Conservation (phyloP, 495 filamentous ascomycete genomes). For the Penicillium argentinense region DNA sequence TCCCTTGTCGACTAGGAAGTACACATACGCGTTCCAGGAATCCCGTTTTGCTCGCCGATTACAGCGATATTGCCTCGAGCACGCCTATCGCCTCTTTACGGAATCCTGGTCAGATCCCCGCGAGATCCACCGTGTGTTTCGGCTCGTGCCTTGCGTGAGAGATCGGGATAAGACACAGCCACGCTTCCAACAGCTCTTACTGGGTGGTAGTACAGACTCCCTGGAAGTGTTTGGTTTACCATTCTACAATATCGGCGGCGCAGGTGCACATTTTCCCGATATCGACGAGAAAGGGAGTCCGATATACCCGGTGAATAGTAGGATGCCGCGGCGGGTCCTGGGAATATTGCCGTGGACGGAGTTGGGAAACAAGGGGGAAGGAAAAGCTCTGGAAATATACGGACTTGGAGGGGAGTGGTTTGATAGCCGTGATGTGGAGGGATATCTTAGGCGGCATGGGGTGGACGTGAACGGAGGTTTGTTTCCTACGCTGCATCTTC, state of each 20-base stretch:
- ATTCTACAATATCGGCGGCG: neutral
- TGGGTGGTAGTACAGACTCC: neutral
- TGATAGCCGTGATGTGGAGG: constrained; percentile 1
- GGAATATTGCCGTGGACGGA: neutral
- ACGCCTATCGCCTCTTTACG: neutral
- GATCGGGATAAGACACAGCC: neutral
- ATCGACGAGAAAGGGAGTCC: neutral
- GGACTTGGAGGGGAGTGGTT: constrained; percentile 2
- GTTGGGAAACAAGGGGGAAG: neutral
- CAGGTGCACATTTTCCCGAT: neutral
- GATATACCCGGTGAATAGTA: neutral
- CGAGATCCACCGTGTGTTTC: neutral
- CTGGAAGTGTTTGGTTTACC: neutral
- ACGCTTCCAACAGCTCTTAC: neutral
- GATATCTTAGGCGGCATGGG: neutral
- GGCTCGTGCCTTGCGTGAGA: neutral
- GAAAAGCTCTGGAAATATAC: neutral
- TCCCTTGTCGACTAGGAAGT: neutral
- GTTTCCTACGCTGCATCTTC: neutral
- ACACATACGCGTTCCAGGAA: neutral
- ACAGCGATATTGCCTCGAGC: neutral
- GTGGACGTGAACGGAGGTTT: neutral
- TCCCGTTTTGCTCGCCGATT: neutral
- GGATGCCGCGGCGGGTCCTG: neutral
- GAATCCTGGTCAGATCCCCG: neutral